These are phyloP conservation scores for Suhomyces yuchorum DNA, from an alignment of 1,139 yeast genomes.

Conservation along the genomic window DNA sequence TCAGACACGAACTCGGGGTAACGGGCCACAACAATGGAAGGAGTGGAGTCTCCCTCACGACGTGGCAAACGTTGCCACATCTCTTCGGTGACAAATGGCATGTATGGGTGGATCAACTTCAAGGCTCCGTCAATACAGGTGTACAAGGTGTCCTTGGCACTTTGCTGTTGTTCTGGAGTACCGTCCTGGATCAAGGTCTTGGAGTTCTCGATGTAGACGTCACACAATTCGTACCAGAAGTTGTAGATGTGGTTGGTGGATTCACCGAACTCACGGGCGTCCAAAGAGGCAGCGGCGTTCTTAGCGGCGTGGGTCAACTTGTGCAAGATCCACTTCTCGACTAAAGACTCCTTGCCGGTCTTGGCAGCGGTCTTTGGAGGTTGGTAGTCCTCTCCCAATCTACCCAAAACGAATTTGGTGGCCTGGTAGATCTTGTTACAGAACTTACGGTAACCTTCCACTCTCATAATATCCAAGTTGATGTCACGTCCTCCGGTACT, in stretches of 20 bases:
- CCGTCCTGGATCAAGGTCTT: conserved; percentile 92
- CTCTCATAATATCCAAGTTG: conserved; percentile 92
- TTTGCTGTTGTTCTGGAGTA: conserved; percentile 74
- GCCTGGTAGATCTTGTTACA: conserved; percentile 99
- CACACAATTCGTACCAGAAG: conserved; percentile 97
- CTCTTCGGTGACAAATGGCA: conserved; percentile 97
- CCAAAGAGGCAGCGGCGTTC: conserved; percentile 65
- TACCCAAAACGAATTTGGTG: conserved; percentile 92
- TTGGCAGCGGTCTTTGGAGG: conserved; percentile 61
- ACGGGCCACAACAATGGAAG: conserved; percentile 74
- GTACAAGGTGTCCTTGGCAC: conserved; percentile 93
- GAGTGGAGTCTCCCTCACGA: conserved; percentile 68
- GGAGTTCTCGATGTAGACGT: conserved; percentile 96
- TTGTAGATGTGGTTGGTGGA: conserved; percentile 86
- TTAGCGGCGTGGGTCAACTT: conserved; percentile 74
- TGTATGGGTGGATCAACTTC: conserved; percentile 92
- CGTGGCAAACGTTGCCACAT: conserved; percentile 98
- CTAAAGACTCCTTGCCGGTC: conserved; percentile 85
- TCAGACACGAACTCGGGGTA: conserved; percentile 70
- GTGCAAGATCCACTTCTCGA: conserved; percentile 95
- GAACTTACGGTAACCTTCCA: conserved; percentile 98
- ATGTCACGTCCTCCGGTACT: conserved; percentile 99
- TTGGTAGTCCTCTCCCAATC: conserved; percentile 82
- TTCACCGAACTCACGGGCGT: conserved; percentile 84
- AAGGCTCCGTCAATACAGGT: conserved; percentile 91